phyloP scores from a whole-genome alignment of 2,329 filamentous ascomycete genomes.

The Cercospora nicotianae region DNA sequence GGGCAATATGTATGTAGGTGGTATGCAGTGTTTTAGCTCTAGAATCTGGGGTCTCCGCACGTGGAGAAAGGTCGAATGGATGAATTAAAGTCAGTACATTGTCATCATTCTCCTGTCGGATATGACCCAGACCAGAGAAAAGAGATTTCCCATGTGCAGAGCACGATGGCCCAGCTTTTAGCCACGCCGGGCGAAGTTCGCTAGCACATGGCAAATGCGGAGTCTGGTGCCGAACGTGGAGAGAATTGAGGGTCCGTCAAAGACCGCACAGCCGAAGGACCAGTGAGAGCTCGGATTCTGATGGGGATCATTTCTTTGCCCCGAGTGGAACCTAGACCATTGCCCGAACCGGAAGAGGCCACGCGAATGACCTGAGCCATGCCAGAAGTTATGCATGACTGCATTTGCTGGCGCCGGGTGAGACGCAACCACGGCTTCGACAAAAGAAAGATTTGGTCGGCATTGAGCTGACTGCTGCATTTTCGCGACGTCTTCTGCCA shows the following conservation, averaged over 20 bases:
- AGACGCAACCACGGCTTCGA: neutral
- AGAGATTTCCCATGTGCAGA: conserved; percentile 24
- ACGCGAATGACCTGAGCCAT: conserved; percentile 2
- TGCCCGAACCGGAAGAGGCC: neutral
- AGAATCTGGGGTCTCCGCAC: conserved; percentile 13
- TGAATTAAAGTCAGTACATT: conserved; percentile 20
- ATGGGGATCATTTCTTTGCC: conserved; percentile 10
- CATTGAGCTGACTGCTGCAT: neutral
- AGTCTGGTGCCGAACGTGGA: conserved; percentile 6
- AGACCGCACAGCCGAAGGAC: conserved; percentile 1
- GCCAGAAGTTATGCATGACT: neutral
- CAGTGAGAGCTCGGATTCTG: neutral
- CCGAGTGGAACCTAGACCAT: neutral
- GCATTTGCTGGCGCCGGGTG: neutral
- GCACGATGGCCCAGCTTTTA: neutral
- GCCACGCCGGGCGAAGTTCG: conserved; percentile 11
- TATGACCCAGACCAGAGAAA: conserved; percentile 11
- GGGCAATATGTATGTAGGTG: conserved; percentile 5
- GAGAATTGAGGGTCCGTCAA: conserved; percentile 11
- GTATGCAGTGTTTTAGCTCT: conserved; percentile 5
- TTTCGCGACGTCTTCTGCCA: neutral
- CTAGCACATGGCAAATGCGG: neutral
- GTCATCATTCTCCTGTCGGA: neutral
- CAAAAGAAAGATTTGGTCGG: neutral
- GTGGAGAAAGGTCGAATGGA: conserved; percentile 14